These are phyloP conservation scores for Boletus subparvulus DNA, from an alignment of 768 basidiomycete species.

Conservation along the genomic window DNA sequence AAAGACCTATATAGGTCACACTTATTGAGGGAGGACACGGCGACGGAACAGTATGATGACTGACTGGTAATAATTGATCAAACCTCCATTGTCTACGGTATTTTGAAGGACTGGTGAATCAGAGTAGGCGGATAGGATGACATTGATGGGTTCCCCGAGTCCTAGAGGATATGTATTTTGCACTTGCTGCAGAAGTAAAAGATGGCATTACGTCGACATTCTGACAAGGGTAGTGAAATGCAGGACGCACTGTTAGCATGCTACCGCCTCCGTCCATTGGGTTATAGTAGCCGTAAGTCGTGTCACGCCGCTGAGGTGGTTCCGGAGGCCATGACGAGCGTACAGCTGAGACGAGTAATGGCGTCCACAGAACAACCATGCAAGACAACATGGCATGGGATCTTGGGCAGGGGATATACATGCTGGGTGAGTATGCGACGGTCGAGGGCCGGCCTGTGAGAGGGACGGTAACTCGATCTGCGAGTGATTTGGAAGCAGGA, in stretches of 20 bases:
- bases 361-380: slow-evolving; percentile 12
- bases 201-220: neutral
- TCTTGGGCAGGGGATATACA: neutral
- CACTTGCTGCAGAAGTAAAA: slow-evolving; percentile 42
- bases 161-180: slow-evolving; percentile 62
- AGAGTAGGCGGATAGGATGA: slow-evolving; percentile 76
- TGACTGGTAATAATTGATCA: slow-evolving; percentile 80
- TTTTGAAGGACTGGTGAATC: slow-evolving; percentile 67
- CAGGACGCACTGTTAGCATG: slow-evolving; percentile 63
- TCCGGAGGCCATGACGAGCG: neutral
- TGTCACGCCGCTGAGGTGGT: slow-evolving; percentile 20
- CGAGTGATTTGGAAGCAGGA: neutral
- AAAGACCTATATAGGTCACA: slow-evolving; percentile 46
- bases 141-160: slow-evolving; percentile 85
- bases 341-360: slow-evolving; percentile 11
- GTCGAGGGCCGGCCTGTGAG: neutral
- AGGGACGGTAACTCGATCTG: neutral
- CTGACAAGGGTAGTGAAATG: neutral
- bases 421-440: neutral
- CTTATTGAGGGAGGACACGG: neutral
- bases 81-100: slow-evolving; percentile 60
- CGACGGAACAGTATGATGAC: slow-evolving; percentile 27
- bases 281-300: slow-evolving; percentile 54
- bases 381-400: neutral
- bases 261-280: slow-evolving; percentile 59